These are phyloP conservation scores for Collybiopsis confluens DNA, from an alignment of 768 basidiomycete species.

Conservation along the genomic window DNA sequence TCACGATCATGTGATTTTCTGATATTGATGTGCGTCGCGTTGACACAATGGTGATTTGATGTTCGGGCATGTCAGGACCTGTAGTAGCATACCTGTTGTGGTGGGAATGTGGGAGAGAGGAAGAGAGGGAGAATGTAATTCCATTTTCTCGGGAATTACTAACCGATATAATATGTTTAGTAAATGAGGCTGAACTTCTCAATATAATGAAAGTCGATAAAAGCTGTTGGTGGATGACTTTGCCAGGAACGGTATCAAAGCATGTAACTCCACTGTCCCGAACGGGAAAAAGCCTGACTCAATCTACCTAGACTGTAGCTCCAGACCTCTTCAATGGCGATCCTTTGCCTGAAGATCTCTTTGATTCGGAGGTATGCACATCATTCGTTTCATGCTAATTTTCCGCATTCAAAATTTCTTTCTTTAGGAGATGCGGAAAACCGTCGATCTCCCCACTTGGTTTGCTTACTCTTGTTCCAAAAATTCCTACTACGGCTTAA, in stretches of 20 bases:
- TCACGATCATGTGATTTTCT: too few relatives aligned
- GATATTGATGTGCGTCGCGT: too few relatives aligned
- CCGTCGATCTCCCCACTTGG: slow-evolving; percentile 1
- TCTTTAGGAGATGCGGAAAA: background rate
- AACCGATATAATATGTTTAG: too few relatives aligned
- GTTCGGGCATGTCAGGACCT: too few relatives aligned
- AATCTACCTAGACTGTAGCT: slow-evolving; percentile 10
- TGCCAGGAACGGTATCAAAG: slow-evolving; percentile 12
- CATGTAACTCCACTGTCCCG: background rate
- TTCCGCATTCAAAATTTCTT: background rate
- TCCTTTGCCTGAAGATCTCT: slow-evolving; percentile 8
- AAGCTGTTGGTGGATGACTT: slow-evolving; percentile 14
- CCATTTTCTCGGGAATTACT: too few relatives aligned
- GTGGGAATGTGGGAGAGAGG: too few relatives aligned
- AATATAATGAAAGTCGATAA: too few relatives aligned
- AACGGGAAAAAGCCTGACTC: background rate
- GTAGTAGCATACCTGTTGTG: too few relatives aligned
- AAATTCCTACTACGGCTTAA: too few relatives aligned
- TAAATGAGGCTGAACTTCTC: too few relatives aligned
- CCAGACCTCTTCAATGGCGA: slow-evolving; percentile 12
- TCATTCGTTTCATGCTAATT: background rate
- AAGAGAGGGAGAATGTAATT: too few relatives aligned
- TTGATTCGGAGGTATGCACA: slow-evolving; percentile 2
- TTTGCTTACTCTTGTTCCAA: background rate
- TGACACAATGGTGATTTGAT: too few relatives aligned